Percentiles rank a stretch among this genome's conserved stretches.
phyloP scores from a whole-genome alignment of 139 green algal species.

The Pleodorina starrii region DNA sequence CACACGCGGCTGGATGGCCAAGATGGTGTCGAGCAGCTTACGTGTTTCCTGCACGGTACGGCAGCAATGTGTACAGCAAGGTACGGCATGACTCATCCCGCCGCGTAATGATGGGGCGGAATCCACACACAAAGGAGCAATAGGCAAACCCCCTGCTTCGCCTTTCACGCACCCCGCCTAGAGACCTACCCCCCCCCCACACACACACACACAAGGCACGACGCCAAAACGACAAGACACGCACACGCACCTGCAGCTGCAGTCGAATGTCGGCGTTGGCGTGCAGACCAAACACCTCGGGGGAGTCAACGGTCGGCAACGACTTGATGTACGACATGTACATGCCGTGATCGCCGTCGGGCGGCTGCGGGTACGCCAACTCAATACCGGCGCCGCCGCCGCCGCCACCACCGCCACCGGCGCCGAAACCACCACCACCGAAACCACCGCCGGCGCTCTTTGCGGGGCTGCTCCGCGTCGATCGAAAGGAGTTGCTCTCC shows the following conservation, averaged over 20 bases:
- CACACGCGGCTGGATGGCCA: slow-evolving; percentile 76
- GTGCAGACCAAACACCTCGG: slow-evolving; percentile 89
- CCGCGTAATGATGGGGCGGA: no score
- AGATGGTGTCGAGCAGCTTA: slow-evolving; percentile 67
- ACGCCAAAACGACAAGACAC: not conserved
- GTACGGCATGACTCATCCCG: no score
- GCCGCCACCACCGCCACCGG: not conserved
- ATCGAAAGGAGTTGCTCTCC: slow-evolving; percentile 10
- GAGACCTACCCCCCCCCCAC: no score
- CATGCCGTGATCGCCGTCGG: slow-evolving; percentile 50
- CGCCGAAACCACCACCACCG: no score
- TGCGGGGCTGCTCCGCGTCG: not conserved
- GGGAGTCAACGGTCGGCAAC: slow-evolving; percentile 73
- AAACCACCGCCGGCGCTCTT: not conserved
- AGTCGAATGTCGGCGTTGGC: slow-evolving; percentile 84
- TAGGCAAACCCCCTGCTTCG: no score
- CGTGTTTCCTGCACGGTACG: slow-evolving; percentile 54
- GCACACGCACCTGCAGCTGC: slow-evolving; percentile 56
- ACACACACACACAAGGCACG: not conserved
- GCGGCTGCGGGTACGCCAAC: slow-evolving; percentile 57
- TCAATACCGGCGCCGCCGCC: not conserved
- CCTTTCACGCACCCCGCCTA: no score
- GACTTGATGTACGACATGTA: slow-evolving; percentile 69
- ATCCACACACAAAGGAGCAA: no score
- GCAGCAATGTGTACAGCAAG: no score